Evolutionary conservation across 805 yeast genomes (phyloP), one percentile per base, ranked within the genome.

Genomic region (Nakazawaea holstii): DNA sequence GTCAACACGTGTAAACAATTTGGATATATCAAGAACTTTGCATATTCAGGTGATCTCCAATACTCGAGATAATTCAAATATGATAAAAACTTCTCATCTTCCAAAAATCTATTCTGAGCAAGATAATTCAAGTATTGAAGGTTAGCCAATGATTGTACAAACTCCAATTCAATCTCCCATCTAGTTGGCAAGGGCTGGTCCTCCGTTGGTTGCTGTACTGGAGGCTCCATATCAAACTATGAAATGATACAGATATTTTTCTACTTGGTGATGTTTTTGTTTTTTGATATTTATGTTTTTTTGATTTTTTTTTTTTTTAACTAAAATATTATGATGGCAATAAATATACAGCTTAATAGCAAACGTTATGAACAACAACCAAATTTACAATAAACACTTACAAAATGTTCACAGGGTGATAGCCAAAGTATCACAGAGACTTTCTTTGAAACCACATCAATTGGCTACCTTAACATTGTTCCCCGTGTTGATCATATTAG

Each of bases 91-190:
- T 76, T 75, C 28, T 76, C 80, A 57, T 86, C 84, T 55, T 84
- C 83, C 10, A 91, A 69, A 59, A 82, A 82, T 49, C 82, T 82
- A 55, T 82, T 86, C 64, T 91, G 97, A 2, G 97, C 96, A 26
- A 92, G 71, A 58, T 80, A 90, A 53, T 88, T 83, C 48, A 92
- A 73, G 60, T 91, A 92, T 62, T 85, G 96, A 39, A 92, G 81
- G 63, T 92, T 94, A 2, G 96, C 88, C 31, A 92, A 72, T 13
- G 96, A 84, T 66, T 92, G 98, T 3, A 92, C 95, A 66, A 92
- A 92, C 52, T 86, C 97, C n/a, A 87, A 72, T 56, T 87, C 96
- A 20, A 87, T 79, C 58, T 87, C 96, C 88, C 92, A 88, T 49
- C 95, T 41, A 28, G 45, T 41, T 2, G 49, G 49, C 29, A 45